Evolutionary conservation across 495 filamentous ascomycete species (phyloP), one percentile per base, ranked within the genome.

Genomic region (Penicillium odoratum): DNA sequence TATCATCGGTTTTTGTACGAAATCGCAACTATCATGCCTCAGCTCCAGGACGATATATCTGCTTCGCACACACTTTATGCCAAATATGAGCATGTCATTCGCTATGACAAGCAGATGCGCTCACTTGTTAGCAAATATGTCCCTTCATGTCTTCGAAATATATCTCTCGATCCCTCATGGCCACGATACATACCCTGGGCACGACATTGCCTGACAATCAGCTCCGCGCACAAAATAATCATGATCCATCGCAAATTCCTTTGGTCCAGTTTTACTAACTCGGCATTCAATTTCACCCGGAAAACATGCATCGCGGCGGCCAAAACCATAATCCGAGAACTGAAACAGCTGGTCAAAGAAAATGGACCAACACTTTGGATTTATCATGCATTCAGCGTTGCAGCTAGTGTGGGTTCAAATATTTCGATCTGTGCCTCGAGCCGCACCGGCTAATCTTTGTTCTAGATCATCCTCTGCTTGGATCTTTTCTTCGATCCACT

Each of bases 221-320:
- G 72, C 34, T 68, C 68, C 13, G 62, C 66, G 3, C 76, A 79
- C 53, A 79, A 79, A 54, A 65, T 77, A 26, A 79, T 79, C 36
- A 77, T 77, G 76, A 74, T 79, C 21, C 74, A 79, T 9, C 33
- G 33, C 33, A 36, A 36, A 36, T 48, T 48, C 21, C 33, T 36
- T 11, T 36, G 33, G 33, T 45, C 43, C 8, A 45, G 43, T 15
- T 45, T 45, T 26, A 45, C 43, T 16, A 45, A 45, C 21, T n/a
- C 43, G n/a, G 43, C 43, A 3, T 45, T 45, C 18, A 45, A 13
- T 13, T 45, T 45, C 9, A 45, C 43, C 0, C 43, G 43, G 9
- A 45, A 45, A 11, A 45, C 43, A 3, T 45, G 43, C n/a, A 45
- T 45, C 18, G 43, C 43, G 8, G 33, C 33, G 18, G 43, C 43